Base-by-base conservation (phyloP, 768 basidiomycete genomes). In the Russula sp. region DNA sequence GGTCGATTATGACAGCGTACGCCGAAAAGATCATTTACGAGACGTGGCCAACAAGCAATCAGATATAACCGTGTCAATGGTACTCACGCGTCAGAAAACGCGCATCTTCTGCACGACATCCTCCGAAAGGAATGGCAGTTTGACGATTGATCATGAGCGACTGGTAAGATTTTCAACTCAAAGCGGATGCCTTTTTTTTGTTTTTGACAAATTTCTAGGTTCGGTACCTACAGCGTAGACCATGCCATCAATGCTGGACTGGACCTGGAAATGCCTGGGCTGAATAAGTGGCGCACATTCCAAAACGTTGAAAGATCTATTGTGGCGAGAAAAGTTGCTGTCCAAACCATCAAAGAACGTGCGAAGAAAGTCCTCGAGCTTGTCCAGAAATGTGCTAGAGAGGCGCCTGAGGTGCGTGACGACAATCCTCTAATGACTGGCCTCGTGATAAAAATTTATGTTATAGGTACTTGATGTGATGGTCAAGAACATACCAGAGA, bases 61-160 rank as follows among this genome's bases (percentile, higher is more conserved):
- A 89, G 87, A 9, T 90, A 73, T 71, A 90, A 90, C 73, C 86
- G 87, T 60, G 81, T 92, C 49, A 92, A 92, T 66, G 91, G 91
- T 3, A 81, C 77, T 0, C 89, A 91, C 67, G 83, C 78, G 18
- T 85, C 85, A 1, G 90, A 93, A 75, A 85, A 86, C 71, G 75
- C 75, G 5, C 73, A 77, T 62, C 74, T 93, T 28, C 72, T 93
- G 18, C 77, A 78, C 22, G 79, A 86, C 20, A 61, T 61, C 32
- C 60, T 61, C 51, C 42, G 60, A 61, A 80, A 81, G 18, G 90
- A 92, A 71, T 92, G 90, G 90, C 80, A 82, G 46, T 89, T 82
- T 68, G 77, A 86, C n/a, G 87, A 46, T 87, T 84, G 76, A 77
- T 89, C 62, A 92, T 92, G 89, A 89, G 87, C 63, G 91, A 92